A percentile compares a stretch with the other conserved stretches of the same genome.
These are phyloP conservation scores for Mycena crocata DNA, from an alignment of 768 basidiomycete genomes.

Conservation along the genomic window DNA sequence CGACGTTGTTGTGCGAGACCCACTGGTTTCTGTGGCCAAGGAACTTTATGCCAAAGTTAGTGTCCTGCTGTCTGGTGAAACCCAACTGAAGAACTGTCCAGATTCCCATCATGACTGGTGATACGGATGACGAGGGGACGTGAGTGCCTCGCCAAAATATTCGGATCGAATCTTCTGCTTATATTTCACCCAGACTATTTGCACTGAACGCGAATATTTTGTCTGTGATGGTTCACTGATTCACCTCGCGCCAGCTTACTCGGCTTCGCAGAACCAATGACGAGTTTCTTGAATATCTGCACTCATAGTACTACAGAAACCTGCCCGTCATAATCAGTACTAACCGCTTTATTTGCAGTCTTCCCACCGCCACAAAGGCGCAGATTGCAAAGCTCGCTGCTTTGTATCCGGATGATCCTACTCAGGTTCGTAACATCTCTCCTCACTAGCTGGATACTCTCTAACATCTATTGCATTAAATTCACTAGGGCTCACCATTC, in stretches of 20 bases:
- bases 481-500: conserved; percentile 18
- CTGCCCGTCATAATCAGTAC: neutral
- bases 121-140: conserved; percentile 26
- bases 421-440: conserved; percentile 12
- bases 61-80: neutral
- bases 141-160: neutral
- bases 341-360: conserved; percentile 6
- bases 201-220: conserved; percentile 15
- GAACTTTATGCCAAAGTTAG: conserved; percentile 47
- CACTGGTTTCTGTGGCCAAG: conserved; percentile 44
- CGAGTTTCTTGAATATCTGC: conserved; percentile 12
- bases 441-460: no score
- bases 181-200: conserved; percentile 5
- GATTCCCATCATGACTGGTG: conserved; percentile 22
- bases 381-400: conserved; percentile 21
- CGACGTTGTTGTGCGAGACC: conserved; percentile 47
- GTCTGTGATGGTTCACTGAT: neutral
- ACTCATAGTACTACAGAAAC: conserved; percentile 12
- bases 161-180: neutral
- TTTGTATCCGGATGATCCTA: conserved; percentile 31
- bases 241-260: neutral
- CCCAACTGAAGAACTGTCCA: neutral
- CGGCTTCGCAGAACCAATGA: conserved; percentile 7
- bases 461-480: no score
- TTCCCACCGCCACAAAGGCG: conserved; percentile 13